Evolutionary conservation across 2,329 filamentous ascomycete species (phyloP).

Genomic region (Pseudocercospora pini-densiflorae): DNA sequence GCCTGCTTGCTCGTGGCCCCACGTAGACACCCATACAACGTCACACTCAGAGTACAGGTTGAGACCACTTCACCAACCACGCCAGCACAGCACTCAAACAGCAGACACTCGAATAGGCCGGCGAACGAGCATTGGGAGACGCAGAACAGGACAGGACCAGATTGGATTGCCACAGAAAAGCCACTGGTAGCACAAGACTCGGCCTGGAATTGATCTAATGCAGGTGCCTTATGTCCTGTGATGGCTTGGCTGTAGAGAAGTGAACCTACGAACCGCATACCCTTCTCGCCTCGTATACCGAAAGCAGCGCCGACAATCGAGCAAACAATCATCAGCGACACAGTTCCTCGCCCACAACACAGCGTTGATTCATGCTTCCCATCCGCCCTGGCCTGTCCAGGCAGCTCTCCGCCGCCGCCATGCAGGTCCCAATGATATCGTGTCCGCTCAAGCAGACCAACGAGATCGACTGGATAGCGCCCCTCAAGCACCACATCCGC

Average conservation of each 20-base stretch:
- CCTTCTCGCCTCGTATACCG: not conserved
- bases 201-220: not conserved
- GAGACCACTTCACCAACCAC: not conserved
- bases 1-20: slow-evolving; percentile 1
- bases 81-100: not conserved
- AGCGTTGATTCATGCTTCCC: slow-evolving; percentile 39
- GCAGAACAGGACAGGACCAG: not conserved
- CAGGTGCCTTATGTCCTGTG: not conserved
- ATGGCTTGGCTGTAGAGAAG: slow-evolving; percentile 10
- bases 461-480: slow-evolving; percentile 97
- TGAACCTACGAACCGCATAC: not conserved
- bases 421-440: slow-evolving; percentile 93
- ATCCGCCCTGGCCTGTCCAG: slow-evolving; percentile 40
- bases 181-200: not conserved
- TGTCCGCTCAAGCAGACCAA: slow-evolving; percentile 91
- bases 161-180: not conserved
- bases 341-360: not conserved
- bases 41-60: not conserved
- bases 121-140: not conserved
- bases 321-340: too few relatives aligned
- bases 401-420: slow-evolving; percentile 57
- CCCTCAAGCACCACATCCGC: slow-evolving; percentile 91
- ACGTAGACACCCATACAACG: not conserved
- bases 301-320: too few relatives aligned
- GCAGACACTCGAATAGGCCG: not conserved